Percentiles rank a stretch among this genome's conserved stretches.
Conservation (phyloP, 768 basidiomycete genomes). For the Lactarius deliciosus region DNA sequence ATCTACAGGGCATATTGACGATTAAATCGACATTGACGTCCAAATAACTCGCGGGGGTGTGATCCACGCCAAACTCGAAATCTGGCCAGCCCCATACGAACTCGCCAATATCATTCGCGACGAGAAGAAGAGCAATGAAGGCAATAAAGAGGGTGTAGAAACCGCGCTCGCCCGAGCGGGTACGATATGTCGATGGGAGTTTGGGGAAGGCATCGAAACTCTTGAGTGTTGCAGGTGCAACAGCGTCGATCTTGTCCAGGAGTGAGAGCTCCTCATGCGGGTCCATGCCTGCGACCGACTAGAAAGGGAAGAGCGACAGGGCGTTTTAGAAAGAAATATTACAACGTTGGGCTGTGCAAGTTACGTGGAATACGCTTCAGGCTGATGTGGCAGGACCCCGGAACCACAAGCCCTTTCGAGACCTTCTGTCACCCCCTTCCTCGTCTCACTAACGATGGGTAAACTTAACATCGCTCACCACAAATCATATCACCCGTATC, state of each 20-base stretch:
- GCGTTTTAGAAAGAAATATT: not conserved
- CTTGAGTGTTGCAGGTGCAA: slow-evolving; percentile 34
- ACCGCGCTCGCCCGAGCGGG: slow-evolving; percentile 30
- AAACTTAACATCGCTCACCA: slow-evolving; percentile 89
- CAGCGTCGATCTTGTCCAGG: slow-evolving; percentile 34
- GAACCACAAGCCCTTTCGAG: not conserved
- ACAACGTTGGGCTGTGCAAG: not conserved
- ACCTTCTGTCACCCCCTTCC: slow-evolving; percentile 10
- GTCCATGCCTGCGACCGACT: slow-evolving; percentile 57
- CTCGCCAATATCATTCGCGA: slow-evolving; percentile 87
- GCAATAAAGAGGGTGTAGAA: slow-evolving; percentile 58
- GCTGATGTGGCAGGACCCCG: slow-evolving; percentile 22
- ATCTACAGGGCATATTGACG: slow-evolving; percentile 90
- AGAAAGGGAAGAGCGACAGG: slow-evolving; percentile 53
- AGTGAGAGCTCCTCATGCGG: slow-evolving; percentile 22
- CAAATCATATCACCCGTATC: slow-evolving; percentile 87
- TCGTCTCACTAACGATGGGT: slow-evolving; percentile 53
- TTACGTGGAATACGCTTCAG: not conserved
- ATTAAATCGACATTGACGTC: slow-evolving; percentile 90
- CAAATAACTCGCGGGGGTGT: slow-evolving; percentile 56
- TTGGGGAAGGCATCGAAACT: slow-evolving; percentile 45
- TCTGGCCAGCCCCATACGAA: slow-evolving; percentile 94
- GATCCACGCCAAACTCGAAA: slow-evolving; percentile 85
- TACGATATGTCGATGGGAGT: slow-evolving; percentile 40
- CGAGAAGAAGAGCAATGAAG: slow-evolving; percentile 64